Base-by-base conservation (phyloP, 106 monocot genomes). In the Amphibolis antarctica region DNA sequence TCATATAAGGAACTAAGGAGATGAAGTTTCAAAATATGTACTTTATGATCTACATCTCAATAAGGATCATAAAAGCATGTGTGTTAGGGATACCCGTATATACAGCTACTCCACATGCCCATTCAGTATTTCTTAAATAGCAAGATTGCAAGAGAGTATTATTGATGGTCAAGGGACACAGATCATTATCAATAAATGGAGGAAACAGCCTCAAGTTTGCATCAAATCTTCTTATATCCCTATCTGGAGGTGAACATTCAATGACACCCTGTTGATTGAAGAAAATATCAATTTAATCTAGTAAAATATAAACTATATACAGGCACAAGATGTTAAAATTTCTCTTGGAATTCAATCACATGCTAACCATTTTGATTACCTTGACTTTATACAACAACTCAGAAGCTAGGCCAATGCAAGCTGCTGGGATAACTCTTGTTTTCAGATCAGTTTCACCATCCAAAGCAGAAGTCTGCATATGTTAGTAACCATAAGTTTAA, bases 91-190 rank as follows among this genome's bases (percentile, higher is more conserved):
- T 59, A 78, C 96, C 96, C 79, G 96, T 96, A 55, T 96, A 96
- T 74, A 96, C 86, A 65, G 96, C 86, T 58, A 96, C 89, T 73
- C 96, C 96, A 77, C 96, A 96, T 62, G 96, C 96, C 96, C 96
- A 96, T 52, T 96, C 89, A 50, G 90, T 96, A 69, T 89, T 90
- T 50, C 96, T 74, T 63, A 90, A 66, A 66, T 90, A 86, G 44
- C 90, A 96, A 53, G 90, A 96, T 26, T 96, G 89, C 45, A 89
- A 71, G 46, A 96, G 84, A 17, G 96, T 96, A 43, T 96, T 96
- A 58, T 82, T 90, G 76, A 96, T 96, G 20, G 78, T 86, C 67
- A 96, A 78, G 28, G 96, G 84, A 63, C 76, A 89, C 58, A 86
- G 22, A 36, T 96, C 89, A 73, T 84, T 90, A 50, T 96, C 90